These are phyloP conservation scores for Leccinum pseudoinsigne DNA, from an alignment of 1,284 basidiomycete genomes.

Conservation along the genomic window DNA sequence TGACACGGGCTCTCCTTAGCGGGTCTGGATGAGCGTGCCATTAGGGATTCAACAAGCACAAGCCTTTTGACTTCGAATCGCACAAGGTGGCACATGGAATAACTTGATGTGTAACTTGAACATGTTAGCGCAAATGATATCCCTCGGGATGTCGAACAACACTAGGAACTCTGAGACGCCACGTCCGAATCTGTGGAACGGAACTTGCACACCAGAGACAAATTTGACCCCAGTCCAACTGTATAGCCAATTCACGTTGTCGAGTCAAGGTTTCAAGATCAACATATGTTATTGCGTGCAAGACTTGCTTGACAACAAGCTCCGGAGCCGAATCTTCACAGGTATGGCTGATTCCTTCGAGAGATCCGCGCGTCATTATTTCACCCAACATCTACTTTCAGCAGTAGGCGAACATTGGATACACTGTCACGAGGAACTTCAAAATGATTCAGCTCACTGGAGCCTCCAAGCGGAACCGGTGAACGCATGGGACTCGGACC, in stretches of 20 bases:
- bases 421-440: neutral
- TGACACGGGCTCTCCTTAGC: neutral
- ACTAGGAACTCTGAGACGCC: neutral
- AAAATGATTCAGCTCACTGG: neutral
- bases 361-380: neutral
- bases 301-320: neutral
- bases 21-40: neutral
- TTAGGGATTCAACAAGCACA: neutral
- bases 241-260: neutral
- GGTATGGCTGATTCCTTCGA: neutral
- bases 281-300: neutral
- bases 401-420: no score
- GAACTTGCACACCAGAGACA: neutral
- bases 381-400: neutral
- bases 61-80: neutral
- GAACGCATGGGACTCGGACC: neutral
- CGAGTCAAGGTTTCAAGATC: neutral
- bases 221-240: neutral
- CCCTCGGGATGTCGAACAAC: neutral
- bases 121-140: neutral
- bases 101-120: neutral
- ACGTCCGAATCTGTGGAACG: neutral
- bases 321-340: neutral
- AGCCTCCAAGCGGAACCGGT: neutral
- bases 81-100: neutral